Evolutionary conservation across 331 rosid genomes (phyloP), one percentile per base, ranked within the genome.

Genomic region (Prunus yedoensis): DNA sequence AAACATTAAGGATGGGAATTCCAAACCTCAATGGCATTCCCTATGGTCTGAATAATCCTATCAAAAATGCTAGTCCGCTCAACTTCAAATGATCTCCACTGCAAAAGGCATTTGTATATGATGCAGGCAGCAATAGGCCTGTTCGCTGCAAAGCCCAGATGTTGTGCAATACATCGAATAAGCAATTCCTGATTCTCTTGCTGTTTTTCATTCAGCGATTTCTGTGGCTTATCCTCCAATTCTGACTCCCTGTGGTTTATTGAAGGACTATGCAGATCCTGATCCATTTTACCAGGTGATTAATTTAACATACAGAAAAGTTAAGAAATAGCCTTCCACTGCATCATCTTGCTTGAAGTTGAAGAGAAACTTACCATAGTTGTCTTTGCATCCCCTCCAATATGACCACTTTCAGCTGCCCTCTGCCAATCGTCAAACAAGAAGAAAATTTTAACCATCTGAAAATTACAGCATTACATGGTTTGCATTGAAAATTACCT

Each of bases 31-130:
- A 92, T 87, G 56, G 97, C 93, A 71, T 87, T 89, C 65, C 96
- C 96, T 45, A 89, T 78, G 46, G 91, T 87, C 79, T 92, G 97
- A 76, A 92, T 90, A 64, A 90, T 88, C 59, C 96, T 86, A 80
- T 92, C 97, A 60, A 92, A 92, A 74, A 92, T 84, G 47, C 96
- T 85, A 30, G 97, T 92, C 15, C 96, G 81, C 84, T 92, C 97
- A 74, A 88, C 97, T 85, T 92, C 97, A 67, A 92, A 92, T 41
- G 97, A 92, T 90, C 97, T 84, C 97, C 97, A 92, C 74, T 92
- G 97, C 90, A 92, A 67, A 66, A 92, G 96, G 83, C 96, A 90
- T 81, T 88, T 92, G 86, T 88, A 92, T 83, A 90, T 83, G 83
- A 88, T 85, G 79, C 97, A 92, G 43, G 97, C 92, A 70, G 96